Percentiles rank a stretch among this genome's conserved stretches.
Evolutionary conservation across 805 yeast species (phyloP).

Genomic region (Saturnispora serradocipensis): DNA sequence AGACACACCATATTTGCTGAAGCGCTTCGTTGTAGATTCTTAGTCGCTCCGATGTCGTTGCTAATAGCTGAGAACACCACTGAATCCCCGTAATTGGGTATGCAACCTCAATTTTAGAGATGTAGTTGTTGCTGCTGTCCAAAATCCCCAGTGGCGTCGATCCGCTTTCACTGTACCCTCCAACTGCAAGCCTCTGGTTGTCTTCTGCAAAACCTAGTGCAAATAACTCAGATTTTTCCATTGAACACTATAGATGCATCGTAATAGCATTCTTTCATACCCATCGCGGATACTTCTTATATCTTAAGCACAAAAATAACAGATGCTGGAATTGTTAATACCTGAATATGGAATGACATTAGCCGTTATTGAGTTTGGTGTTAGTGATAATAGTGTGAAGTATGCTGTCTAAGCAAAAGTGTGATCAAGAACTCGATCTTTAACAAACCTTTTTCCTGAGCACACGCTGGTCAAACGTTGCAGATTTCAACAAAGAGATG

Average conservation of each 20-base stretch:
- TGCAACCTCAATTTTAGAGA: conserved; percentile 39
- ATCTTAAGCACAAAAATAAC: not conserved
- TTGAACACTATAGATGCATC: not conserved
- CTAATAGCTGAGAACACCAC: conserved; percentile 62
- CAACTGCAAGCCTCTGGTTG: conserved; percentile 2
- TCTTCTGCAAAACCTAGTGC: conserved; percentile 2
- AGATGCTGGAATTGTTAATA: not conserved
- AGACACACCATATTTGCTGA: conserved; percentile 3
- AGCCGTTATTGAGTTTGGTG: no score
- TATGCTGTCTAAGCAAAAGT: no score
- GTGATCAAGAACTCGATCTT: no score
- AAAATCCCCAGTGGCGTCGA: not conserved
- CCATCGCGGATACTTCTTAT: not conserved
- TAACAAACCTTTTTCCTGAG: not conserved
- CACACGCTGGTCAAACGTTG: not conserved
- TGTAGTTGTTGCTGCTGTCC: conserved; percentile 37
- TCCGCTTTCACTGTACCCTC: conserved; percentile 5
- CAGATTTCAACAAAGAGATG: not conserved
- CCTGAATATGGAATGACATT: no score
- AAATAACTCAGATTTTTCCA: conserved; percentile 5
- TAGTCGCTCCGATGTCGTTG: conserved; percentile 65
- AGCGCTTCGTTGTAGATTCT: conserved; percentile 35
- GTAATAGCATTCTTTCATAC: not conserved
- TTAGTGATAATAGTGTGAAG: no score
- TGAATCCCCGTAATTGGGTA: conserved; percentile 65